Conservation (phyloP, 2,329 filamentous ascomycete species). For the Ramichloridium luteum region DNA sequence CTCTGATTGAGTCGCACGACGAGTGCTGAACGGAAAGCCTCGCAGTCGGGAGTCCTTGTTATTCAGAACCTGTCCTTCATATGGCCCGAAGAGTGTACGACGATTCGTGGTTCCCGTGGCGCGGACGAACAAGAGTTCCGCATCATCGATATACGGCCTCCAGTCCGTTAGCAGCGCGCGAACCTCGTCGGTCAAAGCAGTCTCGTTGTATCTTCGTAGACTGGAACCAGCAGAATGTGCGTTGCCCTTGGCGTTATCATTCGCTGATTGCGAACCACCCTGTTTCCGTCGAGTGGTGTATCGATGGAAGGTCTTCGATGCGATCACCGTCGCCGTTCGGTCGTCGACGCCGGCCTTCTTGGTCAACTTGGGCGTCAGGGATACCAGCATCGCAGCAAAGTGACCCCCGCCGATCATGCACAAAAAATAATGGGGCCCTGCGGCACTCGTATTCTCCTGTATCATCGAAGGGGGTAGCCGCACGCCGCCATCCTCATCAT, state of each 20-base stretch:
- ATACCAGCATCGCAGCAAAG: constrained; percentile 93
- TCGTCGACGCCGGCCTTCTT: constrained; percentile 65
- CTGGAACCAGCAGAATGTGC: constrained; percentile 89
- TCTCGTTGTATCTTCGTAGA: constrained; percentile 86
- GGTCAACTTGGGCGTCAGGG: constrained; percentile 65
- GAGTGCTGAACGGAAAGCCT: constrained; percentile 85
- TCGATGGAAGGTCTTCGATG: constrained; percentile 94
- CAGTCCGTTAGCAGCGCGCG: constrained; percentile 69
- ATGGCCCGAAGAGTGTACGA: constrained; percentile 77
- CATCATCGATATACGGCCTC: constrained; percentile 72
- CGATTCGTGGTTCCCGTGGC: constrained; percentile 81
- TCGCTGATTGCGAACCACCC: constrained; percentile 86
- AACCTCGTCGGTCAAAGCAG: constrained; percentile 78
- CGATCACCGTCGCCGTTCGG: constrained; percentile 73
- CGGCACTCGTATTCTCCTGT: constrained; percentile 39
- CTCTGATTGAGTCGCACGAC: constrained; percentile 83
- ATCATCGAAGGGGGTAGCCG: constrained; percentile 32
- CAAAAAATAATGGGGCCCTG: constrained; percentile 78
- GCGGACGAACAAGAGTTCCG: constrained; percentile 76
- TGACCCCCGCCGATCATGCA: constrained; percentile 98
- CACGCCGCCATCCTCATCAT: constrained; percentile 46
- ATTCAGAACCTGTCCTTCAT: constrained; percentile 74
- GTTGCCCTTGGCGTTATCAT: constrained; percentile 83
- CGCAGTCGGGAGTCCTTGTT: constrained; percentile 69
- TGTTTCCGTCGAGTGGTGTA: constrained; percentile 96